Evolutionary conservation across 192 early-diverging fungal genomes (phyloP).

Genomic region (Gaertneriomyces sp.): DNA sequence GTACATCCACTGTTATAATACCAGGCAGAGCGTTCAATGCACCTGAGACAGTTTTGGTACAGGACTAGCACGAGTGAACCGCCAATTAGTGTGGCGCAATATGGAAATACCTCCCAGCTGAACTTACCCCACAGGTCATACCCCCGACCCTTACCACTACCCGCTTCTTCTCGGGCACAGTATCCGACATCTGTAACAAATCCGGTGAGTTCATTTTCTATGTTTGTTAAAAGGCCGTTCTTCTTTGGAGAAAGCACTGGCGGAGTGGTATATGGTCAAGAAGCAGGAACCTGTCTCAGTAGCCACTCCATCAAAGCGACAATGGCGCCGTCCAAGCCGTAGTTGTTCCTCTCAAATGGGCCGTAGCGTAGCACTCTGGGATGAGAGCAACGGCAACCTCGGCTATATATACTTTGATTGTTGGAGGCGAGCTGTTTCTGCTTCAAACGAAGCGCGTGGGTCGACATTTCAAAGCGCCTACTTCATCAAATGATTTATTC

Average conservation of each 20-base stretch:
- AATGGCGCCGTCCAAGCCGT: too few species aligned
- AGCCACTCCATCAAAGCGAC: neutral
- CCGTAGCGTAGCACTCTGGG: too few species aligned
- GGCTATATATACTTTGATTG: too few species aligned
- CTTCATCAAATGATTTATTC: too few species aligned
- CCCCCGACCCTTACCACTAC: slow-evolving; percentile 20
- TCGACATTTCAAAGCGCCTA: too few species aligned
- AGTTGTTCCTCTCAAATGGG: too few species aligned
- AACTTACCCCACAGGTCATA: slow-evolving; percentile 24
- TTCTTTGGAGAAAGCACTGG: neutral
- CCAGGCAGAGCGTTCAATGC: slow-evolving; percentile 7
- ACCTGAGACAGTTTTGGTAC: slow-evolving; percentile 19
- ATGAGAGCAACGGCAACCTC: too few species aligned
- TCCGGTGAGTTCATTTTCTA: neutral
- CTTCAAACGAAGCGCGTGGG: too few species aligned
- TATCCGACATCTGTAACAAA: neutral
- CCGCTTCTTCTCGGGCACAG: neutral
- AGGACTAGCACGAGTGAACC: slow-evolving; percentile 9
- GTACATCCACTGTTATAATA: slow-evolving; percentile 1
- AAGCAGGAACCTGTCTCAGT: neutral
- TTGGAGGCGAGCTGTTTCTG: too few species aligned
- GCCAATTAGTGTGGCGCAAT: neutral
- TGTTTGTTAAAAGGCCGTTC: too few species aligned
- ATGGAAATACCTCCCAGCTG: neutral
- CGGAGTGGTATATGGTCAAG: slow-evolving; percentile 2